Base-by-base conservation (phyloP, 306 rosid genomes). In the Leucaena leucocephala region DNA sequence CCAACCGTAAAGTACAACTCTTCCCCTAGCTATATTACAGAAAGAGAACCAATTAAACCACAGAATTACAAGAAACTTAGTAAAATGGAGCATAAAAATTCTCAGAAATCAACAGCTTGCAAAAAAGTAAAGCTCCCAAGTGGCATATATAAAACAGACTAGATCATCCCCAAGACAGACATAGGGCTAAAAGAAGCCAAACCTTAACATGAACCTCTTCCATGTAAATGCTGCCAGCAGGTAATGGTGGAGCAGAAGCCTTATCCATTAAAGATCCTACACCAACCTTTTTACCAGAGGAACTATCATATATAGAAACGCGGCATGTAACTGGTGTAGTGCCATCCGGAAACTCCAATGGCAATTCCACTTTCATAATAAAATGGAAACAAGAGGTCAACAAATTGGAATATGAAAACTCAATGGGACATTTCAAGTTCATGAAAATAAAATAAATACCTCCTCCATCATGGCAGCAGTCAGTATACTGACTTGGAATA, bases 201-300 rank as follows among this genome's bases (percentile, higher is more conserved):
- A 95, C 99, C 99, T 93, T 93, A 71, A 87, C 96, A 54, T 93
- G 98, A 76, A 95, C 97, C 90, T 95, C 99, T 87, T 95, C 99
- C 99, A 95, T 95, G 82, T 95, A 95, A 77, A 91, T 88, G 88
- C 99, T 95, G 44, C 93, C 88, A 59, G 77, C 66, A 68, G 96
- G 93, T 72, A 95, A 80, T 45, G 96, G 89, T 58, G 99, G 99
- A 82, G 97, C 96, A 78, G 89, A 91, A 74, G 99, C 98, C 93
- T 86, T 95, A 44, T 95, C 95, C 99, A 95, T 90, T 69, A 91
- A 88, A 38, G 94, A 82, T 71, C 99, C 97, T 5, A 95, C 97
- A 33, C 98, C 99, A 73, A 93, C 99, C 81, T 95, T 95, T 84
- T 93, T 95, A 71, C 88, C 92, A 0, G 91, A 80, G 46, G 99